phyloP scores from a whole-genome alignment of 2,329 filamentous ascomycete species.

The Graphilbum fragrans region DNA sequence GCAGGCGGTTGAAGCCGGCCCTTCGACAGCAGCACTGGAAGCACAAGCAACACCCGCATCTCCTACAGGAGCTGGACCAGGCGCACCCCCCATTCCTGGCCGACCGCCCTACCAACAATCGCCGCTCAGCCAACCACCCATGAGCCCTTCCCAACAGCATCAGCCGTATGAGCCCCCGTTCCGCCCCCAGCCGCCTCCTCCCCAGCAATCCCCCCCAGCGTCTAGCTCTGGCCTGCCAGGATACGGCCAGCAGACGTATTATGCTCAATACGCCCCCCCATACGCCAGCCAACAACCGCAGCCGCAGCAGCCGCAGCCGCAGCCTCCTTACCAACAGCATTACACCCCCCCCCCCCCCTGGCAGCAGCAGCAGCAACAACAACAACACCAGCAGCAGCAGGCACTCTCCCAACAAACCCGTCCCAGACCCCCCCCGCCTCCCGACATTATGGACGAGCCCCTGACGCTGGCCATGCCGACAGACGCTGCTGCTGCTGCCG shows the following conservation, averaged over 20 bases:
- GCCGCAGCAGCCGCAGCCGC: conserved; percentile 17
- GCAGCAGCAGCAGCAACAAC: conserved; percentile 8
- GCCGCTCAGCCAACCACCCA: conserved; percentile 13
- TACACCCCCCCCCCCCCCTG: conserved; percentile 3
- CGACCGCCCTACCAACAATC: conserved; percentile 11
- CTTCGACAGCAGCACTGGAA: too few species aligned
- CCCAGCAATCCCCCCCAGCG: conserved; percentile 1
- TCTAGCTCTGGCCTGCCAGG: not conserved
- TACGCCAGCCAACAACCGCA: conserved; percentile 15
- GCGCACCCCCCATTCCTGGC: conserved; percentile 7
- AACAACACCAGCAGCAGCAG: conserved; percentile 14
- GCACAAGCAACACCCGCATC: not conserved
- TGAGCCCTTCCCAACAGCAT: conserved; percentile 13
- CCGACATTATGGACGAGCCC: conserved; percentile 46
- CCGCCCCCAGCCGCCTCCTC: conserved; percentile 10
- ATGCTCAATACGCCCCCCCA: conserved; percentile 6
- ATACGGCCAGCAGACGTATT: not conserved
- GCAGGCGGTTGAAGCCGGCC: not conserved
- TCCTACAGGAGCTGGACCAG: not conserved
- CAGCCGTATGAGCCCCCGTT: conserved; percentile 9
- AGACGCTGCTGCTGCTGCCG: conserved; percentile 11
- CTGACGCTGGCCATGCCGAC: conserved; percentile 35
- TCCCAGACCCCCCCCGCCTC: conserved; percentile 30
- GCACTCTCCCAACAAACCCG: conserved; percentile 17
- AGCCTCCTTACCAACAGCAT: conserved; percentile 13